Evolutionary conservation across 495 filamentous ascomycete genomes (phyloP).

Genomic region (Tricharina praecox): DNA sequence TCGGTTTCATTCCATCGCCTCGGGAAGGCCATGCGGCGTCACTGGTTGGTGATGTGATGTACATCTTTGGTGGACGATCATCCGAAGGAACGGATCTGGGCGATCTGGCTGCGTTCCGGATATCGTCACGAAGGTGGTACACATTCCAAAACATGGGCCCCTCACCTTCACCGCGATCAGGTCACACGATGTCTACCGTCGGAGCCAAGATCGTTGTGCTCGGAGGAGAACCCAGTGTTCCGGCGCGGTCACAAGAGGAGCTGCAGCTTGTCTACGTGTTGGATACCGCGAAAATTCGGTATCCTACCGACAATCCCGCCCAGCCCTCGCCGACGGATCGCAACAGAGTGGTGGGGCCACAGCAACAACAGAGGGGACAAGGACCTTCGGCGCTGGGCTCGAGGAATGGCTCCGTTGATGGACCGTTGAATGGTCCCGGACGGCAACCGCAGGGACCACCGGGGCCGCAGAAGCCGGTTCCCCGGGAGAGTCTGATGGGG

Average conservation of each 20-base stretch:
- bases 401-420: slow-evolving; percentile 17
- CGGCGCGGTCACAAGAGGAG: slow-evolving; percentile 59
- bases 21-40: slow-evolving; percentile 91
- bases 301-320: slow-evolving; percentile 61
- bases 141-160: slow-evolving; percentile 99
- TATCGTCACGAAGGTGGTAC: slow-evolving; percentile 84
- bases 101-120: slow-evolving; percentile 88
- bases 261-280: slow-evolving; percentile 79
- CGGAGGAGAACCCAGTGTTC: slow-evolving; percentile 84
- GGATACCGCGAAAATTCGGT: slow-evolving; percentile 89
- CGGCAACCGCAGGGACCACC: slow-evolving; percentile 25
- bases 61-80: slow-evolving; percentile 94
- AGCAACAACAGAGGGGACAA: too few species aligned
- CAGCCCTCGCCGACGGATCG: slow-evolving; percentile 28
- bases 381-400: slow-evolving; percentile 15
- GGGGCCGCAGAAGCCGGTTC: slow-evolving; percentile 33
- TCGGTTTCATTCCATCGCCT: slow-evolving; percentile 85
- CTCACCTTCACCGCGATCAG: slow-evolving; percentile 79
- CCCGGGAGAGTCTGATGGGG: slow-evolving; percentile 39
- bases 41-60: slow-evolving; percentile 94
- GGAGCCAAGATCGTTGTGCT: slow-evolving; percentile 82
- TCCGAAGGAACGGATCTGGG: slow-evolving; percentile 83
- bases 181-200: slow-evolving; percentile 92
- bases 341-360: slow-evolving; percentile 31
- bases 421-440: slow-evolving; percentile 8